Evolutionary conservation across 129 eudicot genomes (phyloP), one percentile per base, ranked within the genome.

Genomic region (Arctium minus): DNA sequence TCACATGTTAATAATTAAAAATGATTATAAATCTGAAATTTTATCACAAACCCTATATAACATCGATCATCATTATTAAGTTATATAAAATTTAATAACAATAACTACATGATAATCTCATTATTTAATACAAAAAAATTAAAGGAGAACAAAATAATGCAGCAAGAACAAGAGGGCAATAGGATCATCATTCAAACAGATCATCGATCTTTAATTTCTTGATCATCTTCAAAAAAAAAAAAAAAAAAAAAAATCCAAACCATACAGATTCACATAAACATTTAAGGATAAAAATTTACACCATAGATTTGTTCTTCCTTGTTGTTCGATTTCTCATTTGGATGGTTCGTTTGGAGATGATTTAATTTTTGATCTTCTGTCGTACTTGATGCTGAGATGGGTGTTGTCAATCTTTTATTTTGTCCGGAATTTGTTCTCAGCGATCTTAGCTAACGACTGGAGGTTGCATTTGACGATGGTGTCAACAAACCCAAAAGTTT

Each of bases 401-500:
- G 33, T 69, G 35, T 62, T 7, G 13, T 37, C 56, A 72, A 38
- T 74, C 69, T 67, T 62, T 78, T 71, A 36, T 38, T 86, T 82
- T 64, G 70, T 81, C 81, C 85, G 81, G 64, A 80, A 48, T 62
- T 85, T 72, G 60, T 88, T 88, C 76, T 87, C 89, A 2, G 90
- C 87, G 75, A 84, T 94, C 85, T 89, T 89, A 53, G 93, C 90
- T 22, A 94, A 78, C 12, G 97, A 94, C 32, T 94, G 98, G 2
- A 94, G 94, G 70, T 94, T 94, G 36, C 97, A 94, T 46, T 85
- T 87, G 0, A 94, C 98, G 37, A 94, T 94, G 3, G 98, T 94
- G 40, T 92, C 97, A 8, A 94, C 94, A 60, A 94, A 94, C 9
- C 88, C 94, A 36, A 89, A 86, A 0, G 98, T 94, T 35, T 94